These are phyloP conservation scores for Fusarium sp. DNA, from an alignment of 2,329 filamentous ascomycete species.

Conservation along the genomic window DNA sequence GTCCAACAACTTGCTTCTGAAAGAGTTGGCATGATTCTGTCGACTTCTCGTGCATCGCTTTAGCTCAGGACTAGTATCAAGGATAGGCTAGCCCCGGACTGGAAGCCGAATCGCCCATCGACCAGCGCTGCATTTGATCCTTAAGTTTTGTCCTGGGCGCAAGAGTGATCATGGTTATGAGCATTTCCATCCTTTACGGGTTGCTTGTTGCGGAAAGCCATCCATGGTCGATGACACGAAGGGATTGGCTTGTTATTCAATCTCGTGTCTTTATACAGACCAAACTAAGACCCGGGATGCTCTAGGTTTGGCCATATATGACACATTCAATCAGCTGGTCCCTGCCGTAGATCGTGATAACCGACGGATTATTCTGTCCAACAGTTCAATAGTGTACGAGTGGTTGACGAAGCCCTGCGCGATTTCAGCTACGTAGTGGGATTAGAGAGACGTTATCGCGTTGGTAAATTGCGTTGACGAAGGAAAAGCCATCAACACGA, in stretches of 20 bases:
- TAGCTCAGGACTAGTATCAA: not conserved
- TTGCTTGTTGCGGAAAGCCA: not conserved
- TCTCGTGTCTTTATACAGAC: conserved; percentile 27
- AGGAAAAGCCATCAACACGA: not conserved
- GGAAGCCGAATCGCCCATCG: not conserved
- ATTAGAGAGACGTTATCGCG: conserved; percentile 3
- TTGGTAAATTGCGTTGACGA: not conserved
- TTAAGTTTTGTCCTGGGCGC: not conserved
- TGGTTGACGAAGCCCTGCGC: not conserved
- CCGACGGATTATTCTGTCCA: conserved; percentile 1
- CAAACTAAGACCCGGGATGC: conserved; percentile 3
- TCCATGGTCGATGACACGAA: conserved; percentile 1
- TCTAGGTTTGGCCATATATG: not conserved
- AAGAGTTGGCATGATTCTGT: not conserved
- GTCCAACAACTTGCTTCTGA: not conserved
- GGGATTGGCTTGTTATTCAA: not conserved
- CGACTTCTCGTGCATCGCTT: not conserved
- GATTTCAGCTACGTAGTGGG: conserved; percentile 1
- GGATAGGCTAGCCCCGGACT: not conserved
- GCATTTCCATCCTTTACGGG: conserved; percentile 3
- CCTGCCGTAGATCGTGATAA: conserved; percentile 1
- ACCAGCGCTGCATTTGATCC: not conserved
- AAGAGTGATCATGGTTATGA: not conserved
- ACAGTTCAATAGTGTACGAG: not conserved
- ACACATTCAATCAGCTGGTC: conserved; percentile 8